Percentiles rank a stretch among this genome's conserved stretches.
Conservation (phyloP, 116 monocot genomes). For the Dioscorea cayenensis region DNA sequence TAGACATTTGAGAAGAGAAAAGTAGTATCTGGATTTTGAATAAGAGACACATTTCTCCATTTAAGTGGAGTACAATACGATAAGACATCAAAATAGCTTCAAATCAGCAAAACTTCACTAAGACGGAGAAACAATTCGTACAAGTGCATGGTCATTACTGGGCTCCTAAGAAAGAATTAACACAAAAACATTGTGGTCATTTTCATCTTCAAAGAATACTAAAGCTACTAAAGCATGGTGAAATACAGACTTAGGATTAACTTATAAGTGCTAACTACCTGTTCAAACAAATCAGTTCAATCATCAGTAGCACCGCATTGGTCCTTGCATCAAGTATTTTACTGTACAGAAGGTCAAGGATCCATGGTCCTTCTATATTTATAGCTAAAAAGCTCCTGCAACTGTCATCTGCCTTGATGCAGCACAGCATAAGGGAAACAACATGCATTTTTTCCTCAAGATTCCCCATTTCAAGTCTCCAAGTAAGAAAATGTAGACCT, state of each 20-base stretch:
- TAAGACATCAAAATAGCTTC: too few species aligned
- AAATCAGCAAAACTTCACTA: too few species aligned
- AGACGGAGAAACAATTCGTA: too few species aligned
- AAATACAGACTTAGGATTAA: not conserved
- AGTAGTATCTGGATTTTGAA: too few species aligned
- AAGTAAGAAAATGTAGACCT: constrained; percentile 34
- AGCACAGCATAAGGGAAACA: constrained; percentile 20
- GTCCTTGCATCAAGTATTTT: constrained; percentile 25
- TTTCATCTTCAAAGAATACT: not conserved
- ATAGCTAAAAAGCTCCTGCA: constrained; percentile 37
- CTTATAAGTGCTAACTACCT: constrained; percentile 18
- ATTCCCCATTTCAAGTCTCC: constrained; percentile 21
- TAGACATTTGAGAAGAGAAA: too few species aligned
- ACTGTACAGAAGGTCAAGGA: constrained; percentile 41
- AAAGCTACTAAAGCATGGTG: not conserved
- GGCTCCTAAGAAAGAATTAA: too few species aligned
- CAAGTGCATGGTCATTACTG: too few species aligned
- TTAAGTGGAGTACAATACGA: too few species aligned
- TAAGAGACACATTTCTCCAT: too few species aligned
- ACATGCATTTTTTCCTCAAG: constrained; percentile 21
- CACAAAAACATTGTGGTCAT: too few species aligned
- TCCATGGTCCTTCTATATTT: constrained; percentile 15
- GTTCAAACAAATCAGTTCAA: constrained; percentile 41
- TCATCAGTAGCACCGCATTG: constrained; percentile 23
- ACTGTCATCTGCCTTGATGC: constrained; percentile 38